Conservation (phyloP, 2,329 filamentous ascomycete genomes). For the Calonectria naviculata region DNA sequence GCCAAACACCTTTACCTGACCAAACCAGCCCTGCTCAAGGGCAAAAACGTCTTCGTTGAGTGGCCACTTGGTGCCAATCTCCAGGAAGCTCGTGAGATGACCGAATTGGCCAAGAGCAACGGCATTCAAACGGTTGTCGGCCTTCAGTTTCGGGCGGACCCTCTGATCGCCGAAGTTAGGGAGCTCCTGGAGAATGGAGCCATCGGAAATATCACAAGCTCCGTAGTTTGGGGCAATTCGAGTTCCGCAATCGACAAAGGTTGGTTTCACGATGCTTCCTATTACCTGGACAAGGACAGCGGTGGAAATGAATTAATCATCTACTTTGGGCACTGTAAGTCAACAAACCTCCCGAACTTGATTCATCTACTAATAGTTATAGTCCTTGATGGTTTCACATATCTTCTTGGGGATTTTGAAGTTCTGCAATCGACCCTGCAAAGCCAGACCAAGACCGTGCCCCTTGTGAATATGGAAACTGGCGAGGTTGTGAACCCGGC, state of each 20-base stretch:
- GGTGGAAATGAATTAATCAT: constrained; percentile 21
- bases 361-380: not conserved
- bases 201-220: constrained; percentile 24
- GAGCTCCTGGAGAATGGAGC: constrained; percentile 23
- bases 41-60: constrained; percentile 24
- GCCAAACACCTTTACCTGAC: constrained; percentile 57
- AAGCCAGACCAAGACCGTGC: not conserved
- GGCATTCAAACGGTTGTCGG: constrained; percentile 55
- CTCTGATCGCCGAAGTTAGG: constrained; percentile 40
- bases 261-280: constrained; percentile 4
- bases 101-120: constrained; percentile 44
- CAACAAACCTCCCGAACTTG: too few relatives aligned
- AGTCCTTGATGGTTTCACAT: constrained; percentile 22
- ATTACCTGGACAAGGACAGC: constrained; percentile 17
- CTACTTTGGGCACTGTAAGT: constrained; percentile 24
- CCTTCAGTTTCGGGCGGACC: constrained; percentile 58
- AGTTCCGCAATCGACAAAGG: not conserved
- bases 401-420: constrained; percentile 19
- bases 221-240: constrained; percentile 5
- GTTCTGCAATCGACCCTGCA: constrained; percentile 16
- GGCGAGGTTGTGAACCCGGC: constrained; percentile 3
- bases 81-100: constrained; percentile 51
- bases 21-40: constrained; percentile 55
- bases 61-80: constrained; percentile 38
- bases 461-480: not conserved